Evolutionary conservation across 371 early-diverging fungal species (phyloP), one percentile per base, ranked within the genome.

Genomic region (Parasitella parasitica): DNA sequence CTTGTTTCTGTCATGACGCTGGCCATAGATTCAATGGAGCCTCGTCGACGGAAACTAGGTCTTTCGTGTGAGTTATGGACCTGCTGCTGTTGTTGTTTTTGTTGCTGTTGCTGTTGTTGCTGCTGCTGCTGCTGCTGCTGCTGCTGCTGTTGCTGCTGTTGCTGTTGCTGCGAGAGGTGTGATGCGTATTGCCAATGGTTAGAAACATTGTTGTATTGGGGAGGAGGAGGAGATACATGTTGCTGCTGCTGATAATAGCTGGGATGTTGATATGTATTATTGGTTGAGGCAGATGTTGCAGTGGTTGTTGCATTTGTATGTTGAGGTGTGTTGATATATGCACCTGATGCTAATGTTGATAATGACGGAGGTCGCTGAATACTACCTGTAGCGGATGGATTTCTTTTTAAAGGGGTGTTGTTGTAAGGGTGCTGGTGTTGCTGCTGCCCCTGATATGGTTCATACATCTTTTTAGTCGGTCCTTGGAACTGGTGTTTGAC

Each of bases 1-100:
- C 64, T 61, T 5, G 59, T 67, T 37, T 66, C 74, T 0, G 77
- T 77, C 65, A 71, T 67, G 7, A 58, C 62, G 43, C 70, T 74
- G 0, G 64, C 50, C 22, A 63, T 46, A 1, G 78, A 78, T 54
- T 81, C 78, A 8, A 67, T 26, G 20, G 80, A 80, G 5, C 66
- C 68, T 30, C 76, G 59, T 1, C 77, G 64, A 13, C 73, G 67
- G 16, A 73, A 67, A 0, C 72, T 68, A 18, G 72, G 68, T 2
- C 63, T 16, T 1, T 46, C 26, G n/a, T 51, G 32, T 35, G 13
- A 24, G 32, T 27, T 27, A 3, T 32, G 32, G 11, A 8, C 8
- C 32, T 32, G 32, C 32, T 46, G 46, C 13, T 46, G 46, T 24
- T 46, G 46, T 3, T 43, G 54, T 37, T 34, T 37, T 35, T 22